These are phyloP conservation scores for Histomonas meleagridis DNA, from an alignment of 208 protist species.

Conservation along the genomic window DNA sequence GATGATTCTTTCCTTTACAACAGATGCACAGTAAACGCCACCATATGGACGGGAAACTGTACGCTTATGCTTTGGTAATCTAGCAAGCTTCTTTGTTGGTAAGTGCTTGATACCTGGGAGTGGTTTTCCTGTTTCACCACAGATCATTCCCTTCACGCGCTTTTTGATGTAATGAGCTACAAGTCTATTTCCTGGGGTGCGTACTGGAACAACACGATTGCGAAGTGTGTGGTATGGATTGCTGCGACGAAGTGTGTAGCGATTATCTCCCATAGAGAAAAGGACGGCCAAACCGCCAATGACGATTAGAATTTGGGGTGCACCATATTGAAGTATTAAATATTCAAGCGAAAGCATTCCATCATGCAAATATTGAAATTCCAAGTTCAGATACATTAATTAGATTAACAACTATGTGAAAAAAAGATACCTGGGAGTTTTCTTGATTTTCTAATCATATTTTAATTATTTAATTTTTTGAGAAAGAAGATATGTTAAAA, in stretches of 20 bases:
- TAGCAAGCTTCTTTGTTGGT: neutral
- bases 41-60: conserved; percentile 19
- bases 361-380: too few species aligned
- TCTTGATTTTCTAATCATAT: too few species aligned
- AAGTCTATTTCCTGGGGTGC: conserved; percentile 18
- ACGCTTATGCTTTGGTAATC: neutral
- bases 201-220: neutral
- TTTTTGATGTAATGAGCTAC: neutral
- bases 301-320: too few species aligned
- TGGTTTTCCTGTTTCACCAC: conserved; percentile 4
- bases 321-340: too few species aligned
- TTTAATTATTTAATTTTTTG: too few species aligned
- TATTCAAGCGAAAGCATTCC: too few species aligned
- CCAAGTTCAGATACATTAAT: too few species aligned
- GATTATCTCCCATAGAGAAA: neutral
- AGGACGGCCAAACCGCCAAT: neutral
- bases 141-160: neutral
- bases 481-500: too few species aligned
- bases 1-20: conserved; percentile 18
- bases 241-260: neutral
- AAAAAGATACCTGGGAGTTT: too few species aligned
- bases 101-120: neutral
- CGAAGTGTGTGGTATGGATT: conserved; percentile 5
- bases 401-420: too few species aligned
- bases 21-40: conserved; percentile 5